A percentile compares a stretch with the other conserved stretches of the same genome.
Conservation (phyloP, 331 rosid genomes). For the Stylosanthes scabra region DNA sequence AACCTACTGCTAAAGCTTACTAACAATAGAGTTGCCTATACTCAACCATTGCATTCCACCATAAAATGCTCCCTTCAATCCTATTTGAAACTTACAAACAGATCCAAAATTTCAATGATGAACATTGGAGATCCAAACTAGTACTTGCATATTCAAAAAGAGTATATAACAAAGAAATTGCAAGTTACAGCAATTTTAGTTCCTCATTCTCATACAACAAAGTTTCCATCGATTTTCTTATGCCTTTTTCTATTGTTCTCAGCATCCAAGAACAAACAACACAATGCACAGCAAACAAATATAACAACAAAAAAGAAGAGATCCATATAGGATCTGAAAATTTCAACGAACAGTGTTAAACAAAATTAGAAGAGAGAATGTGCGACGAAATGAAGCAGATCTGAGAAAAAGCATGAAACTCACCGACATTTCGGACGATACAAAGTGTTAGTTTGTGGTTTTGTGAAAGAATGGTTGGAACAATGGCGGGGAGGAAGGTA, state of each 20-base stretch:
- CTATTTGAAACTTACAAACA: neutral
- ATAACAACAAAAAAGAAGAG: constrained; percentile 15
- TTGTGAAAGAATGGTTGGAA: neutral
- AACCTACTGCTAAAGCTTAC: too few relatives aligned
- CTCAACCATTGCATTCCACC: too few relatives aligned
- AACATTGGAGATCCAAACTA: constrained; percentile 21
- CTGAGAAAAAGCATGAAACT: constrained; percentile 26
- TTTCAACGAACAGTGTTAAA: neutral
- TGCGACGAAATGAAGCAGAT: neutral
- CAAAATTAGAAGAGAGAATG: neutral
- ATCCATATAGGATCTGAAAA: constrained; percentile 31
- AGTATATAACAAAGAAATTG: neutral
- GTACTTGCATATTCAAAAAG: constrained; percentile 7
- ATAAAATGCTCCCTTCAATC: too few relatives aligned
- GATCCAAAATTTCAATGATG: constrained; percentile 27
- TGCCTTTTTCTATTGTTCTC: neutral
- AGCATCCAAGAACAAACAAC: constrained; percentile 23
- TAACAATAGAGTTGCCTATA: too few relatives aligned
- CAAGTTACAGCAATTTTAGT: too few relatives aligned
- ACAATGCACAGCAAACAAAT: neutral
- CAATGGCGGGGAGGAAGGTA: neutral
- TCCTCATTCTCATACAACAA: constrained; percentile 13
- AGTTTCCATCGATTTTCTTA: neutral
- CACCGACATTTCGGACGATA: constrained; percentile 46
- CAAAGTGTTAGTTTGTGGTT: neutral